A percentile compares a stretch with the other conserved stretches of the same genome.
Conservation (phyloP, 805 yeast genomes). For the Pichia pseudocactophila region DNA sequence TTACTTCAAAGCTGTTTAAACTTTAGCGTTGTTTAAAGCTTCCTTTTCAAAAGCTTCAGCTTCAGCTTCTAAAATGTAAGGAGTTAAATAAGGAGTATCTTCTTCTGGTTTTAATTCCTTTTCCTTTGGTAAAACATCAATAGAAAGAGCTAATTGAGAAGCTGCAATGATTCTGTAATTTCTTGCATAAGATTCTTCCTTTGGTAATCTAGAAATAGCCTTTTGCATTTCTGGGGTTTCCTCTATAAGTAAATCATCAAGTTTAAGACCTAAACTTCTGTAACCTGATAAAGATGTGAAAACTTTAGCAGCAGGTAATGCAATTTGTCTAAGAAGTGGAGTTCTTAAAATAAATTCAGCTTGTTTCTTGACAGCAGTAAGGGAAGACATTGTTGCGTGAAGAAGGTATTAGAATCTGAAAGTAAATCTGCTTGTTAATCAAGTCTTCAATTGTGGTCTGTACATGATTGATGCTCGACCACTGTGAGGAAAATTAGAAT, state of each 20-base stretch:
- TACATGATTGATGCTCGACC: too few relatives aligned
- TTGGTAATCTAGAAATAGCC: conserved; percentile 83
- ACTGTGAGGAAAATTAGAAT: too few relatives aligned
- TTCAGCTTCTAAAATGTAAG: conserved; percentile 90
- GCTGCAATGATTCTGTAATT: conserved; percentile 88
- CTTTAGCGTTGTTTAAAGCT: conserved; percentile 63
- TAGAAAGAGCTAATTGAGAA: conserved; percentile 77
- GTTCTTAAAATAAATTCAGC: conserved; percentile 75
- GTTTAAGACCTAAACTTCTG: conserved; percentile 89
- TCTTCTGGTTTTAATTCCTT: conserved; percentile 75
- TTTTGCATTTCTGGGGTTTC: conserved; percentile 81
- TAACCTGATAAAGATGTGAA: conserved; percentile 77
- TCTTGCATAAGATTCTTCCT: conserved; percentile 79
- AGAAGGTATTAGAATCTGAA: neutral
- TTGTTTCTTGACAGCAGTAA: conserved; percentile 62
- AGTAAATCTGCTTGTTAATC: too few relatives aligned
- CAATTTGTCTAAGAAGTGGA: conserved; percentile 66
- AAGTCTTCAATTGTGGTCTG: too few relatives aligned
- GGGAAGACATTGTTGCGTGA: conserved; percentile 37
- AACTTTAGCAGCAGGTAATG: conserved; percentile 71
- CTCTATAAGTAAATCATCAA: conserved; percentile 81
- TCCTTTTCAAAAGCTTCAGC: conserved; percentile 82
- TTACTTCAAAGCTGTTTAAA: too few relatives aligned
- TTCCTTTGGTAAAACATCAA: conserved; percentile 73
- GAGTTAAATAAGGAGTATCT: conserved; percentile 74